Base-by-base conservation (phyloP, 2,329 filamentous ascomycete species). In the Pseudogymnoascus sp. region DNA sequence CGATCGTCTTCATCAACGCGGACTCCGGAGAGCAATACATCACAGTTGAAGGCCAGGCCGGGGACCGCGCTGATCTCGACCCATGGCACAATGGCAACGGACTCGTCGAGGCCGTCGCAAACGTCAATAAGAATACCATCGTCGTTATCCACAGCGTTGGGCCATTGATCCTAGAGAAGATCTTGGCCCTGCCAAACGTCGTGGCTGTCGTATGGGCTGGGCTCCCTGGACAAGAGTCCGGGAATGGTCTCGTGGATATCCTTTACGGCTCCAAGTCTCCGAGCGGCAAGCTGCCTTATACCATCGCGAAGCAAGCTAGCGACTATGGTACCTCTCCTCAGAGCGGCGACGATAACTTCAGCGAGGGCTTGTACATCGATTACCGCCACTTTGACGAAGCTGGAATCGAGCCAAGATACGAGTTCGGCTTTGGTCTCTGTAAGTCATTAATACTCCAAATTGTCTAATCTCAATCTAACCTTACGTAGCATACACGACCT, bases 1-100 rank as follows among this genome's bases (percentile, higher is more conserved):
- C 90, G 62, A 74, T 88, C 3, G 83, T 87, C 0, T 83, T 88
- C 67, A 82, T 84, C 66, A 88, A 88, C 69, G 80, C 79, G 5
- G 89, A 88, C 73, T 82, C 87, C 1, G 87, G 88, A 1, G 91
- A 95, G 73, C 88, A 86, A 1, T 90, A 82, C 65, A 67, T 72
- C 15, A 70, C 69, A 1, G 69, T 68, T 29, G 68, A 70, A 64
- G 66, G 65, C 6, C 63, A 61, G 35, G 79, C 88, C 61, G 80
- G 84, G 42, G 78, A 83, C 1, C 78, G 79, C 7, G 76, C 89
- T 35, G 79, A 80, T 31, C 89, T 94, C 68, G 87, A 87, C 64
- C 83, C 83, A 60, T 85, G 82, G 13, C 85, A 88, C 65, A 74
- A 70, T 0, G 69, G 69, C n/a, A 70, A 70, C 45, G 64, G 62